Conservation (phyloP, 2,329 filamentous ascomycete genomes). For the Rhexocercosporidium sp. region DNA sequence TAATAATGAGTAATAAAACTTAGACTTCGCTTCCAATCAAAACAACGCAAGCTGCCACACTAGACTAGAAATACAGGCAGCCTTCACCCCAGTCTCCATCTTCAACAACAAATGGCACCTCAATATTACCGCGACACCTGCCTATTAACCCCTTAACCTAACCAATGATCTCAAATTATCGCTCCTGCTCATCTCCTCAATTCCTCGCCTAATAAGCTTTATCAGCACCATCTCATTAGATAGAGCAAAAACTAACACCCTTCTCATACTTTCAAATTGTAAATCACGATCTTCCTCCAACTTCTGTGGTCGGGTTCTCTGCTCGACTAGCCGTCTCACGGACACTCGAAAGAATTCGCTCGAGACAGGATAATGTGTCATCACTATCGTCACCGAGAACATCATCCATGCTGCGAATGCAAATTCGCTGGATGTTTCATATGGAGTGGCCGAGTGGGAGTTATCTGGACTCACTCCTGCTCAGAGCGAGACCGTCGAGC, state of each 20-base stretch:
- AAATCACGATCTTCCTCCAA: conserved; percentile 9
- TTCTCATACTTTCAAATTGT: conserved; percentile 12
- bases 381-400: conserved; percentile 1
- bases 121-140: not conserved
- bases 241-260: conserved; percentile 6
- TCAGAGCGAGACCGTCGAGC: not conserved
- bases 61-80: not conserved
- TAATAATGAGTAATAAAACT: too few species aligned
- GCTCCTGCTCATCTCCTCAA: conserved; percentile 9
- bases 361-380: not conserved
- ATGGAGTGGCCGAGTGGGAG: not conserved
- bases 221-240: not conserved
- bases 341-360: not conserved
- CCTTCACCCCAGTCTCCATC: not conserved
- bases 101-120: not conserved
- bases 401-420: conserved; percentile 5
- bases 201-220: conserved; percentile 1
- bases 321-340: not conserved
- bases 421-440: not conserved
- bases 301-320: not conserved
- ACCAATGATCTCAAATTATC: not conserved
- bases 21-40: not conserved
- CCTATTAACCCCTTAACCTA: not conserved
- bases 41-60: not conserved
- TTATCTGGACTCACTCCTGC: not conserved